phyloP scores from a whole-genome alignment of 805 yeast species.

The Wickerhamiella bombiphila region DNA sequence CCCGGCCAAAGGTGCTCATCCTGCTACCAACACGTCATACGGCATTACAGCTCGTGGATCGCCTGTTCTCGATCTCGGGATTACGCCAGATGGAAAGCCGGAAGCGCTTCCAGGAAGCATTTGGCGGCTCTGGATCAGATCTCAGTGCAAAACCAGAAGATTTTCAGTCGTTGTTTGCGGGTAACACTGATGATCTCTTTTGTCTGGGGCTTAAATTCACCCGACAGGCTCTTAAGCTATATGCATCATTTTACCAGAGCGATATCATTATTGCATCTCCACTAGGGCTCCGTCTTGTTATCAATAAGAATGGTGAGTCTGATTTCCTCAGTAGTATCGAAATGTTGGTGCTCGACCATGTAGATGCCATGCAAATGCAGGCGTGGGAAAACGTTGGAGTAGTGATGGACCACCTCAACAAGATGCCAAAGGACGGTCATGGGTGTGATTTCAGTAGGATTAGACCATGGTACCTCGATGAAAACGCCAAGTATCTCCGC shows the following conservation, averaged over 20 bases:
- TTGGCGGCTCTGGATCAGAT: constrained; percentile 36
- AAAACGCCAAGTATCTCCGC: constrained; percentile 53
- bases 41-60: constrained; percentile 53
- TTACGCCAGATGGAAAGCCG: constrained; percentile 67
- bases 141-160: constrained; percentile 63
- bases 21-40: constrained; percentile 72
- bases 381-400: constrained; percentile 75
- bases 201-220: constrained; percentile 84
- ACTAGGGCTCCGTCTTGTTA: constrained; percentile 64
- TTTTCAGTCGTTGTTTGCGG: constrained; percentile 64
- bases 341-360: constrained; percentile 61
- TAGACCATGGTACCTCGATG: constrained; percentile 85
- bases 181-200: constrained; percentile 85
- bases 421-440: constrained; percentile 63
- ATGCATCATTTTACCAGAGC: constrained; percentile 67
- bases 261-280: constrained; percentile 89
- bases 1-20: constrained; percentile 77
- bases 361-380: constrained; percentile 80
- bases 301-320: constrained; percentile 52
- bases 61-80: constrained; percentile 47
- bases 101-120: constrained; percentile 59
- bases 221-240: constrained; percentile 70
- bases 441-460: constrained; percentile 84
- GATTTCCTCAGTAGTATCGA: constrained; percentile 88
- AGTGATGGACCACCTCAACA: constrained; percentile 53